Base-by-base conservation (phyloP, 768 basidiomycete genomes). In the Phallus indusiatus region DNA sequence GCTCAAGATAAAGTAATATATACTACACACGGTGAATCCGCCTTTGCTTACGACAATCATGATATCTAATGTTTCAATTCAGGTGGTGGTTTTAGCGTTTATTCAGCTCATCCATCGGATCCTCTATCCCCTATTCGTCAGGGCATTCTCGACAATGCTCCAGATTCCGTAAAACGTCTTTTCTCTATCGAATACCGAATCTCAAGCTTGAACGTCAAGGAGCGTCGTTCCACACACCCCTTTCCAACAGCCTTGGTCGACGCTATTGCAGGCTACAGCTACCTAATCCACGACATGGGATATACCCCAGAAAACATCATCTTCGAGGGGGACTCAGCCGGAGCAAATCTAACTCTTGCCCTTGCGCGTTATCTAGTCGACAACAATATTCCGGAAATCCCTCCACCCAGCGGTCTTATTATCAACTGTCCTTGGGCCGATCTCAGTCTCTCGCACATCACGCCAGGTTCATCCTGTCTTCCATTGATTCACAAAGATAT, bases 361-460 rank as follows among this genome's bases (percentile, higher is more conserved):
- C 74, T 88, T 47, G 77, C 74, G 10, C 81, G 83, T 4, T 84
- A 85, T 63, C 77, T 89, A 22, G 71, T 80, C n/a, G 16, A 49
- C 33, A 20, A 36, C 59, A 56, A 70, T 1, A 55, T 68, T 8
- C 28, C 62, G 12, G 55, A 81, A n/a, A 79, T 78, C 3, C 66
- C 69, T 11, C 75, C 74, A 37, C 51, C 51, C 17, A 74, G 75
- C 10, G 73, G 73, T 2, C 71, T 86, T 1, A 64, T 86, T 46
- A 70, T 83, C 5, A 72, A 81, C 42, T 83, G 82, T 0, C 81
- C 84, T 0, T 82, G 79, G 79, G 63, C 65, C n/a, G 84, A 86
- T 63, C 62, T 81, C 1, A 70, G 76, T 21, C 65, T 55, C 12
- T 53, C 76, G 9, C 75, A 79, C 58, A 64, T 28, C 7, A 28